These are phyloP conservation scores for Fraxinus nigra DNA, from an alignment of 305 asterid genomes.

Conservation along the genomic window DNA sequence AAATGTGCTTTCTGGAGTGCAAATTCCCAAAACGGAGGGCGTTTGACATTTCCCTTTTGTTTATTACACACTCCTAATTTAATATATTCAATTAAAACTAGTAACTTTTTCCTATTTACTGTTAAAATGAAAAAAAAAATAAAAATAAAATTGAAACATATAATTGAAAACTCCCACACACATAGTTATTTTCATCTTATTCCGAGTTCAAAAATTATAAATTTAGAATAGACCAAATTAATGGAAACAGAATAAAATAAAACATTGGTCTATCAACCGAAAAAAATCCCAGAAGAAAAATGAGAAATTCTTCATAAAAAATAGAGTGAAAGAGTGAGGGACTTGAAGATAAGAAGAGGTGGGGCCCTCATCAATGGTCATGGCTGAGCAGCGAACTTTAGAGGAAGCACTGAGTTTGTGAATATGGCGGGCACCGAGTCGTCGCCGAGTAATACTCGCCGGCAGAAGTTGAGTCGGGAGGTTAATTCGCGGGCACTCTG, in stretches of 20 bases:
- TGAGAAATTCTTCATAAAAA: background rate
- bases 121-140: background rate
- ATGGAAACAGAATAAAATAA: background rate
- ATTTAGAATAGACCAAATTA: background rate
- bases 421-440: constrained; percentile 25
- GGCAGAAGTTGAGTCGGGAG: constrained; percentile 10
- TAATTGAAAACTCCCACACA: background rate
- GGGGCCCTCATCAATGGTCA: constrained; percentile 47
- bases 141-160: background rate
- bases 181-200: background rate
- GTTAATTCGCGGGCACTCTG: constrained; percentile 12
- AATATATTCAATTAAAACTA: background rate
- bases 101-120: constrained; percentile 2
- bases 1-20: background rate
- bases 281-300: background rate
- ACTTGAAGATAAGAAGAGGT: constrained; percentile 50
- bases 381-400: constrained; percentile 39
- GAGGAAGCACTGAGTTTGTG: constrained; percentile 23
- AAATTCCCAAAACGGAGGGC: background rate
- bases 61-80: background rate
- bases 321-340: background rate
- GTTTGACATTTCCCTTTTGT: background rate
- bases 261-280: background rate
- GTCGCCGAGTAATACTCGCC: constrained; percentile 30
- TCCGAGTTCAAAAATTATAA: background rate